Evolutionary conservation across 495 filamentous ascomycete species (phyloP).

Genomic region (Trichoderma parareesei): DNA sequence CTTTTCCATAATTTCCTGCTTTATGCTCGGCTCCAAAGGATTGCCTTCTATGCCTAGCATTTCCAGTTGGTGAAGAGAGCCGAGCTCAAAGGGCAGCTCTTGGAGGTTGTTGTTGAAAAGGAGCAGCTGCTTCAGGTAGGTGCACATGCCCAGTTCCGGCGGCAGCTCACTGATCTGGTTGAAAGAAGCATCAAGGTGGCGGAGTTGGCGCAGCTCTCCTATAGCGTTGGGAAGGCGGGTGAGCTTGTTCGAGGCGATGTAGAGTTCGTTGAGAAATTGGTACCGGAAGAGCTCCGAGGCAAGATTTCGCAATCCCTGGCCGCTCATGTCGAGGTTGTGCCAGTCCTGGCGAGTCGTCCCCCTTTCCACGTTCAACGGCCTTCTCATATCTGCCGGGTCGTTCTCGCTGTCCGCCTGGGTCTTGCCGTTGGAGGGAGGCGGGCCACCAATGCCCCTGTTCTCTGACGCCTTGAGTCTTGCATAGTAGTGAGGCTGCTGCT

Average conservation of each 20-base stretch:
- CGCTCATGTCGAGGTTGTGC: slow-evolving; percentile 86
- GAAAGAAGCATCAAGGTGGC: slow-evolving; percentile 74
- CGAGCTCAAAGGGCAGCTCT: slow-evolving; percentile 75
- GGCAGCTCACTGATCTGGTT: slow-evolving; percentile 80
- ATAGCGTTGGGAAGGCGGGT: slow-evolving; percentile 66
- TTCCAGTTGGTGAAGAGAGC: slow-evolving; percentile 76
- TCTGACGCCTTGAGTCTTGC: slow-evolving; percentile 45
- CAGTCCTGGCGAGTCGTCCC: slow-evolving; percentile 66
- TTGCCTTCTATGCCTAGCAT: slow-evolving; percentile 91
- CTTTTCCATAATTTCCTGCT: slow-evolving; percentile 69
- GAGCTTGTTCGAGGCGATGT: slow-evolving; percentile 85
- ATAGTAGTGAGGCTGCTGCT: slow-evolving; percentile 45
- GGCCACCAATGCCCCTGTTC: slow-evolving; percentile 49
- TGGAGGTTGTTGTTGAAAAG: slow-evolving; percentile 85
- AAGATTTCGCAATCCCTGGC: slow-evolving; percentile 79
- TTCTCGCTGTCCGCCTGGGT: slow-evolving; percentile 43
- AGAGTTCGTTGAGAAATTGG: slow-evolving; percentile 77
- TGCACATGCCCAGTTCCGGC: slow-evolving; percentile 92
- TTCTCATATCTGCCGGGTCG: slow-evolving; percentile 58
- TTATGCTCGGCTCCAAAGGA: slow-evolving; percentile 62
- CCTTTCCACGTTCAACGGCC: slow-evolving; percentile 45
- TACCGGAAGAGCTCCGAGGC: slow-evolving; percentile 74
- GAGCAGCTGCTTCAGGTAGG: slow-evolving; percentile 67
- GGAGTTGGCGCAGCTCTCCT: slow-evolving; percentile 69
- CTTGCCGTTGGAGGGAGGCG: slow-evolving; percentile 21